Percentiles rank a stretch among this genome's conserved stretches.
These are phyloP conservation scores for Chlorella vulgaris DNA, from an alignment of 139 green algal genomes.

Conservation along the genomic window DNA sequence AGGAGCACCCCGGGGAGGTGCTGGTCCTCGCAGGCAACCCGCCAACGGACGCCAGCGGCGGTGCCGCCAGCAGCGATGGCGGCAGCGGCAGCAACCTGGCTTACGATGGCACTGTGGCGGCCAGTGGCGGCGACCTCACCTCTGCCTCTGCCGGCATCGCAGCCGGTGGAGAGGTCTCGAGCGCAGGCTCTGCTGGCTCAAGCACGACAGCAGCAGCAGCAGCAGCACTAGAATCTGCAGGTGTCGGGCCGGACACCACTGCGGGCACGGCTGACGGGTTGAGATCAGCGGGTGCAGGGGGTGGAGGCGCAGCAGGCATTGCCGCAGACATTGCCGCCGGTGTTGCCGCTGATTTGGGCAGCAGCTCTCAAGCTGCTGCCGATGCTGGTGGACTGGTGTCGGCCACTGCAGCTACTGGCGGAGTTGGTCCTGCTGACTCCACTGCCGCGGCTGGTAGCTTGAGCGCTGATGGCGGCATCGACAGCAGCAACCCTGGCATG, in stretches of 20 bases:
- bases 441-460: too few relatives aligned
- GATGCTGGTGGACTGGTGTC: too few relatives aligned
- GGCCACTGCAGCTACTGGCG: too few relatives aligned
- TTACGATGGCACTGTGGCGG: not conserved
- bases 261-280: too few relatives aligned
- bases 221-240: too few relatives aligned
- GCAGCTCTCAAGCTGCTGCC: not conserved
- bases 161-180: too few relatives aligned
- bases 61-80: too few relatives aligned
- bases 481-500: not conserved
- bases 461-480: not conserved
- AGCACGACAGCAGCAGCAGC: too few relatives aligned
- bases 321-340: not conserved
- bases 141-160: not conserved
- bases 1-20: not conserved
- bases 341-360: not conserved
- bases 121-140: not conserved
- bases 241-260: too few relatives aligned
- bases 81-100: not conserved
- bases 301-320: not conserved
- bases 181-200: too few relatives aligned
- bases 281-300: too few relatives aligned
- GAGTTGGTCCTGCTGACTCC: too few relatives aligned
- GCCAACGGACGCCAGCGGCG: not conserved
- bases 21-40: not conserved